Base-by-base conservation (phyloP, 352 stramenopile genomes). In the Globisporangium solare region DNA sequence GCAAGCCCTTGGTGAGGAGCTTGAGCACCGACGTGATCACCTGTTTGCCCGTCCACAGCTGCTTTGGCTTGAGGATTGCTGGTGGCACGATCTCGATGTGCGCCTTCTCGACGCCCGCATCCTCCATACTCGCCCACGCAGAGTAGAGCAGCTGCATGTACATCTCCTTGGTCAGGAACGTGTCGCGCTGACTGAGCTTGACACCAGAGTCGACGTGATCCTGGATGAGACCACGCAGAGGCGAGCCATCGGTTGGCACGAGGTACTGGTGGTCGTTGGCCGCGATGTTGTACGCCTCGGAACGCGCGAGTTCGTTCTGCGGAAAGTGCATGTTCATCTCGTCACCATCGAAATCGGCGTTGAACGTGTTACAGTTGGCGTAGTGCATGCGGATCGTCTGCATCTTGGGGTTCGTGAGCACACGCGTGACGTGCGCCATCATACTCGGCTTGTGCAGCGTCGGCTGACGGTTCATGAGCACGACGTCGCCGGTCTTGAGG, bases 251-350 rank as follows among this genome's bases (percentile, higher is more conserved):
- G 7, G 97, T 99, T 10, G 97, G 96, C 37, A 98, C 97, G 45
- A 98, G 79, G 75, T 98, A 99, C 74, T 99, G 97, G 63, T 99
- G 83, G 69, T 99, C 94, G 52, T 98, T 99, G 47, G 82, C 89
- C 14, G 96, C 96, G 66, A 99, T 98, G 59, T 98, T 89, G 73
- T 99, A 97, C 1, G 96, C 96, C 67, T 99, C 98, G 0, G 96
- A 93, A 18, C 95, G 83, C n/a, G 94, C 96, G 18, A 99, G 67
- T 64, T 99, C 94, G 73, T 96, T 98, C 76, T 99, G 98, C 21
- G 97, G 97, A 59, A 99, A 99, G 74, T 99, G 98, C 78, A 98
- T 98, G 81, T 99, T 99, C 86, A 99, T 99, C 84, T 99, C 98
- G 74, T 99, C 98, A 62, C 98, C 98, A 75, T 99, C 98, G 68